Evolutionary conservation across 371 early-diverging fungal species (phyloP).

Genomic region (Mucor mucedo): DNA sequence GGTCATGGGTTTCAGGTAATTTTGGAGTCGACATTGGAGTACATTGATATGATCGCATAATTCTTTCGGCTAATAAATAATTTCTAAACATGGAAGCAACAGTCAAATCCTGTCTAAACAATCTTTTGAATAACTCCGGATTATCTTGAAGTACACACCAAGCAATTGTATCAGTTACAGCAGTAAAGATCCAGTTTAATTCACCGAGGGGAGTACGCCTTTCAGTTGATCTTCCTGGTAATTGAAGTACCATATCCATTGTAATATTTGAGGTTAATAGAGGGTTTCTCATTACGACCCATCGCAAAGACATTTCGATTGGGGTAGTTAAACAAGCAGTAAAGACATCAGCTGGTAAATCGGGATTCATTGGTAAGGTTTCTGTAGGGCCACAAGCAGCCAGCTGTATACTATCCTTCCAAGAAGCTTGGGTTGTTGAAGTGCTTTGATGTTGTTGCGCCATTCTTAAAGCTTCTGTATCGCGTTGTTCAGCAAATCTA

Average conservation of each 20-base stretch:
- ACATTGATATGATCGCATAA: constrained; percentile 92
- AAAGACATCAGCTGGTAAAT: constrained; percentile 95
- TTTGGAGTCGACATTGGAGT: constrained; percentile 88
- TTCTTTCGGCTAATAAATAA: constrained; percentile 92
- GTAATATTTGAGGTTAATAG: constrained; percentile 72
- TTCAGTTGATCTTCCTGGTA: constrained; percentile 91
- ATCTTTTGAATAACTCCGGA: constrained; percentile 85
- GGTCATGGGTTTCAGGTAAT: constrained; percentile 89
- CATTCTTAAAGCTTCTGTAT: constrained; percentile 63
- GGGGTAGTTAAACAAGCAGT: constrained; percentile 96
- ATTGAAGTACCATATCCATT: constrained; percentile 83
- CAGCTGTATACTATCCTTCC: constrained; percentile 90
- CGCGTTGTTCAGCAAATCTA: constrained; percentile 85
- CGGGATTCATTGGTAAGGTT: constrained; percentile 90
- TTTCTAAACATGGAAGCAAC: constrained; percentile 96
- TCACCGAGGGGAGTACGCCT: constrained; percentile 95
- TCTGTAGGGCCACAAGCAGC: constrained; percentile 91
- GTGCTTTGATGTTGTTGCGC: constrained; percentile 39
- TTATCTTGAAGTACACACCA: constrained; percentile 89
- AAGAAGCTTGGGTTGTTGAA: constrained; percentile 52
- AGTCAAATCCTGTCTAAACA: constrained; percentile 95
- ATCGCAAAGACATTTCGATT: constrained; percentile 91
- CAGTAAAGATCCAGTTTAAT: constrained; percentile 98
- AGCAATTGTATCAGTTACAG: constrained; percentile 98
- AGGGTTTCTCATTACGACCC: constrained; percentile 90